Evolutionary conservation across 2,329 filamentous ascomycete species (phyloP).

Genomic region (Ciborinia camelliae): DNA sequence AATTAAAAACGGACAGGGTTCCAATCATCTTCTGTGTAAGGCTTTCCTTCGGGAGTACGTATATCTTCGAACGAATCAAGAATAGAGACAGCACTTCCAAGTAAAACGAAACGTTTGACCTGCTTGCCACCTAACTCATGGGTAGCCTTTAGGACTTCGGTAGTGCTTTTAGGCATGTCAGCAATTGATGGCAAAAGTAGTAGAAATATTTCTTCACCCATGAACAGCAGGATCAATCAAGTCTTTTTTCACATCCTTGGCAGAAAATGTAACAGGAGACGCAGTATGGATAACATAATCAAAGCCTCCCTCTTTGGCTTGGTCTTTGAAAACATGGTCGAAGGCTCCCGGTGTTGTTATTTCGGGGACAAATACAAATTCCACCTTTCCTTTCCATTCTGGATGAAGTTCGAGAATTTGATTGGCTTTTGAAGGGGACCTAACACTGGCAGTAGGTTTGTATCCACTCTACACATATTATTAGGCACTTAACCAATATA

Average conservation of each 20-base stretch:
- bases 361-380: conserved; percentile 56
- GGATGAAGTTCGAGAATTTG: conserved; percentile 41
- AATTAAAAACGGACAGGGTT: conserved; percentile 42
- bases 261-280: conserved; percentile 45
- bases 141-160: conserved; percentile 68
- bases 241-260: conserved; percentile 36
- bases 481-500: neutral
- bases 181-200: neutral
- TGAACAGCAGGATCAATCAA: conserved; percentile 52
- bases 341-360: conserved; percentile 67
- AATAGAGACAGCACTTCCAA: conserved; percentile 52
- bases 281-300: conserved; percentile 61
- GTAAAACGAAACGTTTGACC: conserved; percentile 42
- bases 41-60: conserved; percentile 48
- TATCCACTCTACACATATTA: conserved; percentile 15
- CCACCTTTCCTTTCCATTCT: conserved; percentile 29
- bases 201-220: conserved; percentile 33
- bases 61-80: conserved; percentile 57
- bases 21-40: conserved; percentile 52
- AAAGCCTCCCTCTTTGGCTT: conserved; percentile 55
- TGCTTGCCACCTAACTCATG: conserved; percentile 49
- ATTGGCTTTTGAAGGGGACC: conserved; percentile 44
- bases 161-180: conserved; percentile 43
- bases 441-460: conserved; percentile 38
- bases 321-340: conserved; percentile 43